Base-by-base conservation (phyloP, 768 basidiomycete species). In the Naganishia onofrii region DNA sequence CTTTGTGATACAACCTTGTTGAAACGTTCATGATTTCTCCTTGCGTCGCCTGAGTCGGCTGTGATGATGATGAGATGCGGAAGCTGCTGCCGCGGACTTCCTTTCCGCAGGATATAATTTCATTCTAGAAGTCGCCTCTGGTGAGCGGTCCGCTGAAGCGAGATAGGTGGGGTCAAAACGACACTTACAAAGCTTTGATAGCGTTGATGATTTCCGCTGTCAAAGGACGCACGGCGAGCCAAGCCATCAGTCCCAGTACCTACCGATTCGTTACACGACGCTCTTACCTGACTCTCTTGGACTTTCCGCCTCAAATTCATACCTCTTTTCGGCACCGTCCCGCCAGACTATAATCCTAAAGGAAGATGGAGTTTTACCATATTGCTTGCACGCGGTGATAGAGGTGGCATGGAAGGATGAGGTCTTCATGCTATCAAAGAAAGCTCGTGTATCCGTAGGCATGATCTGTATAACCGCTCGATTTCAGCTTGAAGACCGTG, bases 281-380 rank as follows among this genome's bases (percentile, higher is more conserved):
- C n/a, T 51, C 90, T 75, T 76, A 90, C 91, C 85, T 56, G 94
- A 92, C 68, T 88, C 77, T 79, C 88, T 89, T 1, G 90, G 85
- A 73, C 83, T 92, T 80, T 95, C 94, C 0, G 93, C 95, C 82
- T 99, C 96, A 78, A 96, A 97, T 76, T 98, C 95, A 78, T 97
- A 98, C 46, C 93, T 85, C 84, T 98, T 99, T 74, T 88, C 89
- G 51, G 87, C 85, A 0, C 74, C 74, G 85, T 72, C 90, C 84
- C 80, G 70, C 77, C 87, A 89, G 15, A 98, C 86, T 36, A 95
- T 86, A 23, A 98, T 85, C 84, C 94, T 95, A 86, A 99, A 94
- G 0, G 76, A 76, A 7, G 58, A 21, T 32, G 89, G 88, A 15
- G 86, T 86, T 79, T 93, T 92, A 55, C 87, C 85, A 0, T 88